phyloP scores from a whole-genome alignment of 495 filamentous ascomycete species.

The Penicillium ucsense region DNA sequence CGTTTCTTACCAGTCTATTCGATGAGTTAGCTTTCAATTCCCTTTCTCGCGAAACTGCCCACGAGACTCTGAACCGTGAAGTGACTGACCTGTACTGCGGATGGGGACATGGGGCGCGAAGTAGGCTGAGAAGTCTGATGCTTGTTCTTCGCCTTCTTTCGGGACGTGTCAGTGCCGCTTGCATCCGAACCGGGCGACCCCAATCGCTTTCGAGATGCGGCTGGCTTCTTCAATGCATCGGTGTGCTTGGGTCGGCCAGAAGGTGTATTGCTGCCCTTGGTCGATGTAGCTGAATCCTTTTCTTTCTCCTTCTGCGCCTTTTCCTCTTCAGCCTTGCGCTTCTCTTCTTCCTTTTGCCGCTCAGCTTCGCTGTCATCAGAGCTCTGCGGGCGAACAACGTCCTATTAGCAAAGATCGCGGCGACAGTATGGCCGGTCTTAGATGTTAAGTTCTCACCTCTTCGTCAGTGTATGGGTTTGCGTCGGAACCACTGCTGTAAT shows the following conservation, averaged over 20 bases:
- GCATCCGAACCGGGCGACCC: constrained; percentile 85
- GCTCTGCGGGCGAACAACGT: constrained; percentile 15
- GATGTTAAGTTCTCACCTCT: constrained; percentile 22
- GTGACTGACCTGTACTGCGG: constrained; percentile 25
- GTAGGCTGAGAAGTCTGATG: constrained; percentile 46
- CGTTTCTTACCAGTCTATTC: constrained; percentile 37
- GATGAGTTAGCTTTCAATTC: constrained; percentile 6
- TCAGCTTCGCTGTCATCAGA: constrained; percentile 41
- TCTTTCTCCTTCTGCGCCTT: constrained; percentile 33
- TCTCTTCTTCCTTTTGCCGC: constrained; percentile 58
- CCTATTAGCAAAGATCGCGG: neutral
- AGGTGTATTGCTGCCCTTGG: constrained; percentile 68
- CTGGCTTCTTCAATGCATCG: constrained; percentile 47
- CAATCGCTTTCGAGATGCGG: constrained; percentile 61
- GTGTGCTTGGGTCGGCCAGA: constrained; percentile 48
- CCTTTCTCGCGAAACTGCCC: no score
- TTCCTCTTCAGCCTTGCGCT: constrained; percentile 61
- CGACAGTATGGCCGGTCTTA: no score
- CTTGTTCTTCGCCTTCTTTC: constrained; percentile 80
- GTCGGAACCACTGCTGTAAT: constrained; percentile 69
- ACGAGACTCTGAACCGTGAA: no score
- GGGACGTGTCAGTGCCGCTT: constrained; percentile 78
- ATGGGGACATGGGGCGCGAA: constrained; percentile 45
- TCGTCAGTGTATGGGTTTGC: constrained; percentile 64
- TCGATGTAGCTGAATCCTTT: constrained; percentile 47